Evolutionary conservation across 2,329 filamentous ascomycete species (phyloP), one percentile per base, ranked within the genome.

Genomic region (Scytalidium sp.): DNA sequence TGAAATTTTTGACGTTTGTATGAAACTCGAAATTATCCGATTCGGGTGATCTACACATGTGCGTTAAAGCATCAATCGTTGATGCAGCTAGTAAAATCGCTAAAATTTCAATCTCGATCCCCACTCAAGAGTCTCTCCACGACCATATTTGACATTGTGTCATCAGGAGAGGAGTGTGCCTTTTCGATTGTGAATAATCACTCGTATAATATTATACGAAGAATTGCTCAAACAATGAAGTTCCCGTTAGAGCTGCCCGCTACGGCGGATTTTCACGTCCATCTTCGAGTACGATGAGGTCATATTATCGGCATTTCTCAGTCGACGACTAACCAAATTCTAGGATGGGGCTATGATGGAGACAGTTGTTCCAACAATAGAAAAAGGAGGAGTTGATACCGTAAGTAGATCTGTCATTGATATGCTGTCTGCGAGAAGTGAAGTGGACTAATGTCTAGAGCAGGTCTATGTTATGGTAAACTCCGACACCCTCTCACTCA

Each of bases 281-380:
- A 27, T 27, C 25, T 46, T 56, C 15, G 22, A 52, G 39, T 47
- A 56, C 36, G 54, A 40, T 83, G 85, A 60, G 41, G 39, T 20
- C 39, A 41, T 41, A n/a, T n/a, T 8, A 17, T 20, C 6, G n/a
- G 17, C 8, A 17, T 41, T 8, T 17, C n/a, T 41, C 39, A 17
- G n/a, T 8, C 6, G 7, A 7, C 8, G 39, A 8, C 39, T 66
- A 65, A 70, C 19, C 61, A 65, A 43, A 85, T 89, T 60, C 86
- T 81, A 86, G 23, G 81, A 89, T 66, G 85, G 79, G 19, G 73
- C 78, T 51, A 79, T 84, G 74, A 83, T 85, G 77, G 72, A 82
- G 50, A 61, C 75, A 15, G 76, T 82, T 41, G 74, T 73, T 23
- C 77, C 77, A 22, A 75, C 71, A 15, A 77, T 83, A 53, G 75